Conservation (phyloP, 2,329 filamentous ascomycete species). For the Pseudogymnoascus sp. region DNA sequence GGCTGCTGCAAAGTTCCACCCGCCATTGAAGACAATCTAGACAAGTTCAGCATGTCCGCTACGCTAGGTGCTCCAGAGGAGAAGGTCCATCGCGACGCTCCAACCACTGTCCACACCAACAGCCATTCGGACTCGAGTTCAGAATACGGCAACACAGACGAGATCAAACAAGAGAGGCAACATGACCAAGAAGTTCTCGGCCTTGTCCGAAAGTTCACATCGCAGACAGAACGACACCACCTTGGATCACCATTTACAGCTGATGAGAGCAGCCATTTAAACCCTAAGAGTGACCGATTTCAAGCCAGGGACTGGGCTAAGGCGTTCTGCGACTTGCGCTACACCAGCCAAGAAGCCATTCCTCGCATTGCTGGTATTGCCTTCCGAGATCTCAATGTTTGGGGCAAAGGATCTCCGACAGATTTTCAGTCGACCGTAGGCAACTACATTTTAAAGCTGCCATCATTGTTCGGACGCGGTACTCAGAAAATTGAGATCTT, state of each 20-base stretch:
- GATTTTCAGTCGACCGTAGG: slow-evolving; percentile 24
- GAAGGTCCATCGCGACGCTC: not conserved
- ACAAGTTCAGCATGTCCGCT: not conserved
- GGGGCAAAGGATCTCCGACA: slow-evolving; percentile 20
- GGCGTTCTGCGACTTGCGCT: slow-evolving; percentile 3
- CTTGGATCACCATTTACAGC: not conserved
- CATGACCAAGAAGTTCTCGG: not conserved
- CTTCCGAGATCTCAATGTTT: slow-evolving; percentile 19
- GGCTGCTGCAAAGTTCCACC: not conserved
- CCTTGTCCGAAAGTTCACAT: not conserved
- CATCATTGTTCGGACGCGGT: not conserved
- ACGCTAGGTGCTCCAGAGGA: not conserved
- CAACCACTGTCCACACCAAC: not conserved
- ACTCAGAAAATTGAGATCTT: slow-evolving; percentile 52
- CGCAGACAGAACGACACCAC: not conserved
- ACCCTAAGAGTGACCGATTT: not conserved
- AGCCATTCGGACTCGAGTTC: not conserved
- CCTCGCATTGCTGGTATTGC: slow-evolving; percentile 18
- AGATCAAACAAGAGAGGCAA: not conserved
- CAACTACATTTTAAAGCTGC: slow-evolving; percentile 13
- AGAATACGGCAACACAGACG: not conserved
- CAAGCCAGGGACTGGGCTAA: slow-evolving; percentile 10
- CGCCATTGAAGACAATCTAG: not conserved
- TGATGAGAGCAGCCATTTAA: not conserved
- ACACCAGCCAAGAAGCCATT: slow-evolving; percentile 10